A percentile compares a stretch with the other conserved stretches of the same genome.
These are phyloP conservation scores for Scolecobasidium constrictum DNA, from an alignment of 2,329 filamentous ascomycete genomes.

Conservation along the genomic window DNA sequence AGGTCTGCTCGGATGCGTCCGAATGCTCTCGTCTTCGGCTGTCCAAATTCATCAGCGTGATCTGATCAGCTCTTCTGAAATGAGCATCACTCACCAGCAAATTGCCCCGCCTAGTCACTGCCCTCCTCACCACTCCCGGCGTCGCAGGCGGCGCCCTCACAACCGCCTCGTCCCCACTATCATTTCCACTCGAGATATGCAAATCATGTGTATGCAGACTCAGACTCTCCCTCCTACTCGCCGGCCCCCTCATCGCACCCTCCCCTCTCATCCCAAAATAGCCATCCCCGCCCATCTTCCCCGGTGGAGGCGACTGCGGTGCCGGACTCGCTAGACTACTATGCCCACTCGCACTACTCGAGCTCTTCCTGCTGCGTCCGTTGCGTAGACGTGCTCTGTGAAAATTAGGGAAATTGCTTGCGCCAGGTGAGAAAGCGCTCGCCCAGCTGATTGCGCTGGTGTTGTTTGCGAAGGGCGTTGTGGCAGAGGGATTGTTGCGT, in stretches of 20 bases:
- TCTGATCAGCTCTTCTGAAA: constrained; percentile 3
- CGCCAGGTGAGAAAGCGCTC: constrained; percentile 61
- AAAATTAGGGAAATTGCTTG: constrained; percentile 72
- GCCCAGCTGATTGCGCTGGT: constrained; percentile 42
- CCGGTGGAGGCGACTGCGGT: constrained; percentile 66
- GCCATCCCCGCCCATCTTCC: constrained; percentile 42
- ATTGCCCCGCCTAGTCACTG: constrained; percentile 80
- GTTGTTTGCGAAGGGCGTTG: constrained; percentile 25
- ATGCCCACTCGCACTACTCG: constrained; percentile 58
- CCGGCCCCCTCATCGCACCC: constrained; percentile 33
- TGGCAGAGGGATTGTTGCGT: constrained; percentile 36
- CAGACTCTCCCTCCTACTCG: constrained; percentile 71
- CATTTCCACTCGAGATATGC: constrained; percentile 67
- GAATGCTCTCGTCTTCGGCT: constrained; percentile 96
- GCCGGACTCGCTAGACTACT: constrained; percentile 58
- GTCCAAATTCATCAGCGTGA: constrained; percentile 4
- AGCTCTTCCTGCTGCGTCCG: constrained; percentile 52
- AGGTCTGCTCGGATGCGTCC: constrained; percentile 84
- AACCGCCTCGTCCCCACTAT: constrained; percentile 63
- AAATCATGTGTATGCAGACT: constrained; percentile 84
- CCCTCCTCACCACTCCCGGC: constrained; percentile 67
- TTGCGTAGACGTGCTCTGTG: constrained; percentile 48
- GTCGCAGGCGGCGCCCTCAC: constrained; percentile 39
- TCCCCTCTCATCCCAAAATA: constrained; percentile 46
- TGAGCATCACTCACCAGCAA: constrained; percentile 53